A percentile compares a stretch with the other conserved stretches of the same genome.
Conservation (phyloP, 495 filamentous ascomycete species). For the Aspergillus bridgeri region DNA sequence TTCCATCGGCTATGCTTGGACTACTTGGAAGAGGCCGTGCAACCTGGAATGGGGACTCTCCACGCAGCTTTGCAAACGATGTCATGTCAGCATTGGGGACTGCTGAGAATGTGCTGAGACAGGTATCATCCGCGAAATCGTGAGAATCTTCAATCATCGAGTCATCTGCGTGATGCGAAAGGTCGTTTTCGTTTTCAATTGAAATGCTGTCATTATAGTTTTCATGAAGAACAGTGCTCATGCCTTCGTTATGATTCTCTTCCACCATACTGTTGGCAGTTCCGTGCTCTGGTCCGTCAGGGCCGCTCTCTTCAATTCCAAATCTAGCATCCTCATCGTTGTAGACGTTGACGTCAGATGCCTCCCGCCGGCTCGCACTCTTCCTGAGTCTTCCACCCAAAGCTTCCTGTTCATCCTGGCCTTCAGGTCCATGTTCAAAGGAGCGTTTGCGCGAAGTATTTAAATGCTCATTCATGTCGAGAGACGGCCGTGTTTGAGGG, state of each 20-base stretch:
- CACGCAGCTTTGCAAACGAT: conserved; percentile 68
- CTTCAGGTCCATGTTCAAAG: conserved; percentile 36
- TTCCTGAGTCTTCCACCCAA: conserved; percentile 32
- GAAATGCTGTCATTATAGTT: conserved; percentile 17
- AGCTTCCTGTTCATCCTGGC: conserved; percentile 21
- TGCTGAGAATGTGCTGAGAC: conserved; percentile 81
- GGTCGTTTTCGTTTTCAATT: conserved; percentile 22
- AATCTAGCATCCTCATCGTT: conserved; percentile 31
- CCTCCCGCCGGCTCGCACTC: conserved; percentile 23
- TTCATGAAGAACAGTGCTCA: conserved; percentile 41
- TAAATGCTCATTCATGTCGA: conserved; percentile 18
- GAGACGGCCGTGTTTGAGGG: conserved; percentile 20
- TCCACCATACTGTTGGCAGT: conserved; percentile 39
- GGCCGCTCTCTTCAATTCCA: conserved; percentile 20
- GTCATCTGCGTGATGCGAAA: conserved; percentile 19
- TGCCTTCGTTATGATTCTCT: conserved; percentile 41
- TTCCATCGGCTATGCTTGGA: conserved; percentile 10
- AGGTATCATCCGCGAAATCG: conserved; percentile 67
- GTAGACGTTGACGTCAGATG: conserved; percentile 30
- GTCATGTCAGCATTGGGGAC: conserved; percentile 76
- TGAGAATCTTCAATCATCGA: conserved; percentile 29
- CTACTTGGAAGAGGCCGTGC: conserved; percentile 35
- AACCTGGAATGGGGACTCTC: conserved; percentile 53
- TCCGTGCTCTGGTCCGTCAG: conserved; percentile 16
- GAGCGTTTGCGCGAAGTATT: conserved; percentile 38